A percentile compares a stretch with the other conserved stretches of the same genome.
phyloP scores from a whole-genome alignment of 768 basidiomycete genomes.

The Lactifluus piperatus region DNA sequence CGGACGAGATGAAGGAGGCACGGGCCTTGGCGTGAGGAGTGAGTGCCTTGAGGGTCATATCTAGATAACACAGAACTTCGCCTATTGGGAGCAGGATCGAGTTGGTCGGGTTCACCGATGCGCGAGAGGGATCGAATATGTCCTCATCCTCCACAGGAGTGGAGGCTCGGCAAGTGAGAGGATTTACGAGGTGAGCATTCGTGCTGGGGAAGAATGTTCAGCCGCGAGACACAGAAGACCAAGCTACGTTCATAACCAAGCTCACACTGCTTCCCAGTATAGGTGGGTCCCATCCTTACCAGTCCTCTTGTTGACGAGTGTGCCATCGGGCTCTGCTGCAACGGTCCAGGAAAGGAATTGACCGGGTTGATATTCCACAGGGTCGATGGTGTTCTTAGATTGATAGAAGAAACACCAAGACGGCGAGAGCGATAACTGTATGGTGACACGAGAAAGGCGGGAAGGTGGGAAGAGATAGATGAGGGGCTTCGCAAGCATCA shows the following conservation, averaged over 20 bases:
- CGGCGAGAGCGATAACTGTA: background rate
- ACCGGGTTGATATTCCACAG: background rate
- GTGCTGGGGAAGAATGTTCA: background rate
- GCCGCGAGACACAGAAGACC: background rate
- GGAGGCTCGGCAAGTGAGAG: background rate
- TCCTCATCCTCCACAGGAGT: background rate
- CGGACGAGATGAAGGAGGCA: conserved; percentile 40
- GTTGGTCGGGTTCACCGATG: background rate
- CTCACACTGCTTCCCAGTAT: conserved; percentile 11
- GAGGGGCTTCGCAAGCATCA: conserved; percentile 9
- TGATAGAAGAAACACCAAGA: conserved; percentile 6
- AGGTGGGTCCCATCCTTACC: conserved; percentile 9
- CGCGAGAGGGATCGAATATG: conserved; percentile 2
- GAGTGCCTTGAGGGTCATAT: conserved; percentile 27
- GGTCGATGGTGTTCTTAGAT: background rate
- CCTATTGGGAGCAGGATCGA: conserved; percentile 24
- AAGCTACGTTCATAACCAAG: background rate
- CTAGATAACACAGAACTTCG: conserved; percentile 31
- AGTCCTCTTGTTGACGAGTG: conserved; percentile 1
- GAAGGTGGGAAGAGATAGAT: conserved; percentile 9
- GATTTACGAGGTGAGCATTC: background rate
- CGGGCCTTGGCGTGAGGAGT: conserved; percentile 36
- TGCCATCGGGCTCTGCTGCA: conserved; percentile 8
- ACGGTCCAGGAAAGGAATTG: conserved; percentile 5
- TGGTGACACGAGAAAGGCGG: background rate